These are phyloP conservation scores for Sanghuangporus weigelae DNA, from an alignment of 1,284 basidiomycete genomes.

Conservation along the genomic window DNA sequence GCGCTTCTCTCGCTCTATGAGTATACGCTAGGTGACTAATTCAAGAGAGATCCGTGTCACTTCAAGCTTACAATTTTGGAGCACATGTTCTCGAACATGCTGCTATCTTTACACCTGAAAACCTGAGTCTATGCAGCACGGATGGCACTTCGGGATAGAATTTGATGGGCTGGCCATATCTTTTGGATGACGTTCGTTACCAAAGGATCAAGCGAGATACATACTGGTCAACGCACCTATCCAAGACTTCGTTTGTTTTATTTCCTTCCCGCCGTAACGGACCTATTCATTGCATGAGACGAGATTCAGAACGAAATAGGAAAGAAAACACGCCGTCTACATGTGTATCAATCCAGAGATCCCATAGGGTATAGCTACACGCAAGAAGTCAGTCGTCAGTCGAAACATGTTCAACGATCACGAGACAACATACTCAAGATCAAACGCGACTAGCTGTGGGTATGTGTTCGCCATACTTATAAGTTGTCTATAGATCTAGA, in stretches of 20 bases:
- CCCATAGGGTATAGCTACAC: conserved; percentile 76
- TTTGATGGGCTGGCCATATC: conserved; percentile 50
- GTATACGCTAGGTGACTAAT: neutral
- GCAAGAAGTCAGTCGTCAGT: neutral
- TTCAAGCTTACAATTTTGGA: conserved; percentile 55
- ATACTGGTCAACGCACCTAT: conserved; percentile 38
- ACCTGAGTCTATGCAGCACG: conserved; percentile 63
- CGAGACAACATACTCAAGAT: conserved; percentile 60
- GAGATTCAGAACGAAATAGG: neutral
- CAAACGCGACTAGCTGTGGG: conserved; percentile 76
- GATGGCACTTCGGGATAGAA: conserved; percentile 76
- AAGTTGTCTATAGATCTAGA: neutral
- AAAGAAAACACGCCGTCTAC: conserved; percentile 36
- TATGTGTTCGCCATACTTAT: conserved; percentile 14
- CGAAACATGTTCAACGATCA: conserved; percentile 16
- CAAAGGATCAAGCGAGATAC: conserved; percentile 2
- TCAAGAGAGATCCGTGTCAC: neutral
- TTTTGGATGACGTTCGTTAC: conserved; percentile 22
- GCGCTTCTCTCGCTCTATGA: conserved; percentile 69
- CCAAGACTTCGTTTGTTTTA: conserved; percentile 54
- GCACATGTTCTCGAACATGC: conserved; percentile 76
- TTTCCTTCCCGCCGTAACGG: conserved; percentile 58
- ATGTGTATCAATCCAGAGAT: conserved; percentile 80
- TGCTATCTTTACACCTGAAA: conserved; percentile 55
- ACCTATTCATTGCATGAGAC: conserved; percentile 32